Percentiles rank a stretch among this genome's conserved stretches.
phyloP scores from a whole-genome alignment of 1,284 basidiomycete genomes.

The Tilletiaria anomala region DNA sequence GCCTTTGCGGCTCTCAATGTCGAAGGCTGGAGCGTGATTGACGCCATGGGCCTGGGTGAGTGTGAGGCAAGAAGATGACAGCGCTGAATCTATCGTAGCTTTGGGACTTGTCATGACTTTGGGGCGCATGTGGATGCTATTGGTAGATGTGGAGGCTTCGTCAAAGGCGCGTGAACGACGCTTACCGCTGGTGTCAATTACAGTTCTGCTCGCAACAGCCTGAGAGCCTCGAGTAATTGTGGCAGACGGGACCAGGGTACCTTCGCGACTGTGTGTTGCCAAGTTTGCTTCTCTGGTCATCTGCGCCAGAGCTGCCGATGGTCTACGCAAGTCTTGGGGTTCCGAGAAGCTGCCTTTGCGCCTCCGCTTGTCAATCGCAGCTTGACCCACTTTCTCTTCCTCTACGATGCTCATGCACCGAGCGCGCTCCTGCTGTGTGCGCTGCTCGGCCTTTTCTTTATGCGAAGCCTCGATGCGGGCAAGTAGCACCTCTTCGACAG shows the following conservation, averaged over 20 bases:
- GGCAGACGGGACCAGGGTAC: neutral
- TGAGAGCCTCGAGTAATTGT: neutral
- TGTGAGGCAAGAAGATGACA: too few species aligned
- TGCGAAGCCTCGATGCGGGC: too few species aligned
- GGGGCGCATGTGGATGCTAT: too few species aligned
- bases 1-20: too few species aligned
- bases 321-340: too few species aligned
- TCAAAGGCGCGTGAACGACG: too few species aligned
- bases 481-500: slow-evolving; percentile 26
- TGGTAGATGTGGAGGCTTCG: too few species aligned
- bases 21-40: too few species aligned
- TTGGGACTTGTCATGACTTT: too few species aligned
- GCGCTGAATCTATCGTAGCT: too few species aligned
- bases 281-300: neutral
- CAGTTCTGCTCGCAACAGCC: neutral
- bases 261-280: neutral
- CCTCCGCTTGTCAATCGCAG: neutral
- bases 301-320: neutral
- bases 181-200: neutral
- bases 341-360: too few species aligned
- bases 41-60: too few species aligned
- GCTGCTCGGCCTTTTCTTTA: slow-evolving; percentile 2
- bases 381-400: neutral
- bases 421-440: slow-evolving; percentile 2
- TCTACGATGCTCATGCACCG: slow-evolving; percentile 1